Evolutionary conservation across 2,329 filamentous ascomycete species (phyloP), one percentile per base, ranked within the genome.

Genomic region (Fusarium lyarnte): DNA sequence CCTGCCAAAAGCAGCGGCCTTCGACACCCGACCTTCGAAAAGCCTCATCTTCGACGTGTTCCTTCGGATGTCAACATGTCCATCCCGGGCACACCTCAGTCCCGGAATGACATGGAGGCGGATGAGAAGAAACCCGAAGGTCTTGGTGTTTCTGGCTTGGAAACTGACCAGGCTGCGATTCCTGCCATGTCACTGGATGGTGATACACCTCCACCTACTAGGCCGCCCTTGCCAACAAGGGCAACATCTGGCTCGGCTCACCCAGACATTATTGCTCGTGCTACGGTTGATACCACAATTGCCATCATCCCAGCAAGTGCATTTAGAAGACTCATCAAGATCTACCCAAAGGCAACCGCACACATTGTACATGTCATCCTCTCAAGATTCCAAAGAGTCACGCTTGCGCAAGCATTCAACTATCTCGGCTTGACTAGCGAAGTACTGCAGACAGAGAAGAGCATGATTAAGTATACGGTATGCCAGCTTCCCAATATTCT

Each of bases 341-440:
- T 98, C 29, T 99, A 98, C 76, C 96, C 96, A 14, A 97, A 97
- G 83, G 95, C 97, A 14, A 98, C 96, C 5, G 92, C 96, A 4
- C 97, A 99, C 78, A 98, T 99, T 72, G 94, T 99, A 10, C 96
- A 99, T 79, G 95, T 99, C 49, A 99, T 99, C 69, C 84, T 99
- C 36, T 98, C 97, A 6, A 90, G 97, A 53, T 91, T 99, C 57
- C 95, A 99, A 79, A 88, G 97, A 74, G 97, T 99, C 6, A 99
- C 96, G 0, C 89, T 99, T 58, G 93, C 95, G 0, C 98, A 97
- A 16, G 96, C 94, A 0, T 96, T 98, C 85, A 93, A 93, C 59
- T 99, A 99, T 77, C 89, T 99, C 21, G 96, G 97, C 3, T 83
- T 99, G 45, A 97, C 94, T 1, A 93, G 91, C 42, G 96, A 99